These are phyloP conservation scores for Fusarium sp. DNA, from an alignment of 2,329 filamentous ascomycete species.

Conservation along the genomic window DNA sequence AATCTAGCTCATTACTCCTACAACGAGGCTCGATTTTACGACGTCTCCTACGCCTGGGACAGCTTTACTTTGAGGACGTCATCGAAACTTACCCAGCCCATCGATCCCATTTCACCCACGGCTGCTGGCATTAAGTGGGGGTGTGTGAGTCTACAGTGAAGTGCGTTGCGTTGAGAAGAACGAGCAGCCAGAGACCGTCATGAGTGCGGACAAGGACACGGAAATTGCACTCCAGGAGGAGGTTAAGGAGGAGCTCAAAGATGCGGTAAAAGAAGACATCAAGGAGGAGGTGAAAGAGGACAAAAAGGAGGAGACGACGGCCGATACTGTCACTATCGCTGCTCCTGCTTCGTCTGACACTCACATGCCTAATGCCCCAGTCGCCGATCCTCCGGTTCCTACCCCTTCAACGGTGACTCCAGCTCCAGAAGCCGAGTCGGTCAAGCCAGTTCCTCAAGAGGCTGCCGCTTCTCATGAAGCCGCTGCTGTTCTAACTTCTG, in stretches of 20 bases:
- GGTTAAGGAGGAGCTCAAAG: slow-evolving; percentile 29
- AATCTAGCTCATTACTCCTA: slow-evolving; percentile 14
- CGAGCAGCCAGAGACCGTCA: slow-evolving; percentile 21
- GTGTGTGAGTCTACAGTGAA: slow-evolving; percentile 19
- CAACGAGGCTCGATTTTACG: slow-evolving; percentile 3
- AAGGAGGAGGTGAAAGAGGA: slow-evolving; percentile 33
- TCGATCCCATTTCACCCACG: slow-evolving; percentile 6
- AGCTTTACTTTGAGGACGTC: neutral
- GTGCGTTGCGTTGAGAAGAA: slow-evolving; percentile 16
- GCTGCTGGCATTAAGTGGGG: slow-evolving; percentile 24
- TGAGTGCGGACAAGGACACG: slow-evolving; percentile 37
- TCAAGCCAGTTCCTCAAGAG: slow-evolving; percentile 6
- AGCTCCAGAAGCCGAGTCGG: slow-evolving; percentile 4
- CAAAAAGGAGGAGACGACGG: slow-evolving; percentile 23
- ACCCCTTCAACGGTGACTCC: slow-evolving; percentile 11
- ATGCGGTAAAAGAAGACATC: slow-evolving; percentile 21
- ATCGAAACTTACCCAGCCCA: neutral
- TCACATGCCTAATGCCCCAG: slow-evolving; percentile 14
- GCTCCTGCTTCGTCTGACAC: slow-evolving; percentile 18
- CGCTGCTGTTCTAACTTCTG: slow-evolving; percentile 14
- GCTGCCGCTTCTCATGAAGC: slow-evolving; percentile 6
- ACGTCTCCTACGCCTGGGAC: neutral
- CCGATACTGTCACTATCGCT: slow-evolving; percentile 5
- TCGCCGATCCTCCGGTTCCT: slow-evolving; percentile 13
- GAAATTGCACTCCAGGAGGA: slow-evolving; percentile 40